These are phyloP conservation scores for Fusarium dimerum DNA, from an alignment of 2,329 filamentous ascomycete genomes.

Conservation along the genomic window DNA sequence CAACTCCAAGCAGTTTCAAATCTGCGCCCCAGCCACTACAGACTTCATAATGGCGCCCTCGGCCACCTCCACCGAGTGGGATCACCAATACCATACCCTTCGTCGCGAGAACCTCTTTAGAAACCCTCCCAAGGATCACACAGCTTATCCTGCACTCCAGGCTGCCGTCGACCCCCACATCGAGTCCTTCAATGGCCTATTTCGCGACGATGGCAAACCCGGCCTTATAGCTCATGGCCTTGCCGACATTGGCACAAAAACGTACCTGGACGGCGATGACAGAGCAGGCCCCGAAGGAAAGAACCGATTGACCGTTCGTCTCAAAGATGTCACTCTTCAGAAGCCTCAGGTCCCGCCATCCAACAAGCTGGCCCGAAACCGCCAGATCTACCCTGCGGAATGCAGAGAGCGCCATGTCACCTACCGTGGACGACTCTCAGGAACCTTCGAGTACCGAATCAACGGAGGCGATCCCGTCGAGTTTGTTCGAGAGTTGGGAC, in stretches of 20 bases:
- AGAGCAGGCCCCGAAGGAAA: constrained; percentile 57
- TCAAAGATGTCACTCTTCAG: constrained; percentile 80
- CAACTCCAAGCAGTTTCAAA: constrained; percentile 2
- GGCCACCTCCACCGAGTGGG: constrained; percentile 72
- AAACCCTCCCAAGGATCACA: constrained; percentile 82
- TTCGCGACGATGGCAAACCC: constrained; percentile 65
- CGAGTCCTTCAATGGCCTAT: constrained; percentile 92
- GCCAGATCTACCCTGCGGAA: constrained; percentile 88
- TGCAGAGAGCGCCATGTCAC: constrained; percentile 91
- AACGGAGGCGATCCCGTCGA: constrained; percentile 86
- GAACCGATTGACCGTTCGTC: constrained; percentile 76
- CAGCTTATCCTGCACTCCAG: constrained; percentile 84
- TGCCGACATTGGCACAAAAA: constrained; percentile 86
- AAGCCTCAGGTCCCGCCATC: constrained; percentile 76
- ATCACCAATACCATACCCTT: constrained; percentile 81
- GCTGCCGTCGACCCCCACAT: constrained; percentile 89
- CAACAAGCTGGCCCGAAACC: constrained; percentile 82
- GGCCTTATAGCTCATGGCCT: constrained; percentile 70
- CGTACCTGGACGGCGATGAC: constrained; percentile 80
- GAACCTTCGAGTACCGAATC: constrained; percentile 80
- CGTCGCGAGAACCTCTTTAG: constrained; percentile 86
- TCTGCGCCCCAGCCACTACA: constrained; percentile 6
- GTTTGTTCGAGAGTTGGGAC: constrained; percentile 80
- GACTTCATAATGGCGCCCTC: constrained; percentile 52
- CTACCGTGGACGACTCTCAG: constrained; percentile 84